Evolutionary conservation across 352 stramenopile species (phyloP).

Genomic region (Phytophthora hybrid): DNA sequence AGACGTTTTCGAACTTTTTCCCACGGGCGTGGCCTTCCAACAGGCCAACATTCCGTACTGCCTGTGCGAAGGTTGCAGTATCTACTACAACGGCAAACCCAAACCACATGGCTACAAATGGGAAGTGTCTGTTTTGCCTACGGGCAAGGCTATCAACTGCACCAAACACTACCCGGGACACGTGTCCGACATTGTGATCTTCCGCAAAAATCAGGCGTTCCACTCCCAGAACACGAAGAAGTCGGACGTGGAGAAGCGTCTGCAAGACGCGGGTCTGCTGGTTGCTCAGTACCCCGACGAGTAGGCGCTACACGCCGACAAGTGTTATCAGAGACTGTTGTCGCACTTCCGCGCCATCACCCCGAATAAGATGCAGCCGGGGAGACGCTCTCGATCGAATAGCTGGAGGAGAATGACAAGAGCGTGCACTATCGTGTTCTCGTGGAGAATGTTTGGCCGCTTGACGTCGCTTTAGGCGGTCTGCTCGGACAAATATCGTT

Average conservation of each 20-base stretch:
- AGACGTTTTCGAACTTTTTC: not conserved
- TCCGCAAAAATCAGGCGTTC: not conserved
- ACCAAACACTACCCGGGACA: not conserved
- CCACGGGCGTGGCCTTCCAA: not conserved
- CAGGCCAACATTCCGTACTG: not conserved
- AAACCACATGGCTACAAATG: not conserved
- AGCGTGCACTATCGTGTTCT: not conserved
- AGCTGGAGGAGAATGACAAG: not conserved
- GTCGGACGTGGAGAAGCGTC: too few species aligned
- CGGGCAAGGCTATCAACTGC: not conserved
- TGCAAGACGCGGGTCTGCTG: too few species aligned
- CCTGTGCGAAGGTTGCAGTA: not conserved
- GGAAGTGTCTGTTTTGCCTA: not conserved
- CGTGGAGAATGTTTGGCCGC: not conserved
- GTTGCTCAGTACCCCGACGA: too few species aligned
- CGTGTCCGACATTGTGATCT: not conserved
- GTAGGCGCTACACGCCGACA: not conserved
- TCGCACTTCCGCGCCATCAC: not conserved
- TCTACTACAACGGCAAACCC: conserved; percentile 1
- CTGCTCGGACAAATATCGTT: not conserved
- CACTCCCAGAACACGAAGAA: not conserved
- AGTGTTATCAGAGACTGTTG: not conserved
- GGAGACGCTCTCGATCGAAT: not conserved
- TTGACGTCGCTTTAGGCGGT: not conserved
- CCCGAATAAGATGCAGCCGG: not conserved